Conservation (phyloP, 139 green algal genomes). For the Haematococcus lacustris region DNA sequence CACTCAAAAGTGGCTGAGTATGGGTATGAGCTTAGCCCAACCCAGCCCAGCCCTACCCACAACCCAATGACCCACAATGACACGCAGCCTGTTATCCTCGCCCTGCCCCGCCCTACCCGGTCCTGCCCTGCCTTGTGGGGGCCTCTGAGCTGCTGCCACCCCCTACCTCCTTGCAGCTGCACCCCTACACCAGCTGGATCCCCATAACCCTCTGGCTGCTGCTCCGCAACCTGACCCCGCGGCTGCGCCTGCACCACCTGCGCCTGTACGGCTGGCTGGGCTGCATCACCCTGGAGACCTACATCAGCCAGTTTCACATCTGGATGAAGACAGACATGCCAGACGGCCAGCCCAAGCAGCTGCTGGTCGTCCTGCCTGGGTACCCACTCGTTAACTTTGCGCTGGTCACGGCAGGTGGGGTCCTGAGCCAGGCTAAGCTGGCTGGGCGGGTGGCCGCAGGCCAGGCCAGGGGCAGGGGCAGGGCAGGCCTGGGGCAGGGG, state of each 20-base stretch:
- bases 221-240: conserved; percentile 76
- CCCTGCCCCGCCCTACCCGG: no score
- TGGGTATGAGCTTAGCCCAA: no score
- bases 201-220: conserved; percentile 84
- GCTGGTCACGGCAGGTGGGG: conserved; percentile 58
- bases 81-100: no score
- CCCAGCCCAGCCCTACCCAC: no score
- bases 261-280: conserved; percentile 87
- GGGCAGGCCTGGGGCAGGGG: no score
- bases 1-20: no score
- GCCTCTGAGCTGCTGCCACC: no score
- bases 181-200: conserved; percentile 95
- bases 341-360: conserved; percentile 82
- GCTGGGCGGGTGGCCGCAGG: no score
- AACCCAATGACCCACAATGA: no score
- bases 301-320: conserved; percentile 90
- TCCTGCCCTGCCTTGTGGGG: no score
- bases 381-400: conserved; percentile 94
- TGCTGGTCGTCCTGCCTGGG: conserved; percentile 72
- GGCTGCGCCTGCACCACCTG: conserved; percentile 56
- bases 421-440: no score
- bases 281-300: conserved; percentile 96
- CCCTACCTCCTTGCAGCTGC: conserved; percentile 37
- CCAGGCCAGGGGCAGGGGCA: no score
- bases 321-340: conserved; percentile 74